Evolutionary conservation across 768 basidiomycete genomes (phyloP).

Genomic region (Lactarius akahatsu): DNA sequence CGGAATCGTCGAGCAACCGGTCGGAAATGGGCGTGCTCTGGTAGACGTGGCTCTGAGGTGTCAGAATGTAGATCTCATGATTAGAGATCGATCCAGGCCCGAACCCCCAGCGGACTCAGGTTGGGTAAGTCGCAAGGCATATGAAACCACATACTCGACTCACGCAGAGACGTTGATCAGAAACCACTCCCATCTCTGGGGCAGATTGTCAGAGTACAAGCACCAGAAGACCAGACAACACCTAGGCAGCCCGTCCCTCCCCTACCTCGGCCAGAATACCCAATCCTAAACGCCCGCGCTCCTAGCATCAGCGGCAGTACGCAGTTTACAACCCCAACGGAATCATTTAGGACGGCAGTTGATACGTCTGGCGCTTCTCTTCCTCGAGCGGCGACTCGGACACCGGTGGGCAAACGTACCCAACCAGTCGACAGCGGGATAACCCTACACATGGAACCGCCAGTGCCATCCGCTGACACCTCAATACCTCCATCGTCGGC

Average conservation of each 20-base stretch:
- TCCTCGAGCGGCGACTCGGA: background rate
- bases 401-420: no score
- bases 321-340: background rate
- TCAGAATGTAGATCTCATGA: background rate
- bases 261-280: background rate
- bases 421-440: background rate
- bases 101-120: background rate
- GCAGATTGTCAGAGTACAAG: background rate
- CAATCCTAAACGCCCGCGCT: background rate
- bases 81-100: background rate
- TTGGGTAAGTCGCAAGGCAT: background rate
- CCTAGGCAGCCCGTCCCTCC: background rate
- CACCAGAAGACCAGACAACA: background rate
- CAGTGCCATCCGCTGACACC: background rate
- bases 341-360: background rate
- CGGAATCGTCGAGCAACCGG: background rate
- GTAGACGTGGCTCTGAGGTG: background rate
- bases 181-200: background rate
- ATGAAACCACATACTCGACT: background rate
- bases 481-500: background rate
- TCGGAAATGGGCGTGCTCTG: background rate
- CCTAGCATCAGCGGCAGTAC: background rate
- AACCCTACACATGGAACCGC: background rate
- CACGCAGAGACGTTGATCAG: background rate
- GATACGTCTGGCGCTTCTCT: background rate